Percentiles rank a stretch among this genome's conserved stretches.
Conservation (phyloP, 2,329 filamentous ascomycete species). For the Simplicillium aogashimaense region DNA sequence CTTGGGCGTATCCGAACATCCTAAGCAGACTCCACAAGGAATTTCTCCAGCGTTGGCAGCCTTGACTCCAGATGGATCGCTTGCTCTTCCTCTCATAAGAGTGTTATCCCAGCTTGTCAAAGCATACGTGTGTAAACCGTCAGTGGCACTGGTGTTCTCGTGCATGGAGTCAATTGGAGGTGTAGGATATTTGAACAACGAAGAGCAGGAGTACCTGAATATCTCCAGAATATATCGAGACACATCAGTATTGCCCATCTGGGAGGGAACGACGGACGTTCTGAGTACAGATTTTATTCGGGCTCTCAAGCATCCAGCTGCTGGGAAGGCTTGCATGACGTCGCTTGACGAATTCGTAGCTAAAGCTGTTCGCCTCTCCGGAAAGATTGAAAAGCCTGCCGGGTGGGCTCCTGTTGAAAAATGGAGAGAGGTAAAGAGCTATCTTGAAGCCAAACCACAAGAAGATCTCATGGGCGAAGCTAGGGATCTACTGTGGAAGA, state of each 20-base stretch:
- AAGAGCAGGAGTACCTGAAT: conserved; percentile 8
- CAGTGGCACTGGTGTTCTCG: conserved; percentile 4
- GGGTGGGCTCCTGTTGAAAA: conserved; percentile 18
- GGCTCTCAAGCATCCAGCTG: conserved; percentile 33
- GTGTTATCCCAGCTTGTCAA: conserved; percentile 5
- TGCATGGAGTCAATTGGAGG: conserved; percentile 8
- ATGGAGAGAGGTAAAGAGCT: conserved; percentile 29
- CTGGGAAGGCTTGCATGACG: conserved; percentile 24
- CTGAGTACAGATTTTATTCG: conserved; percentile 30
- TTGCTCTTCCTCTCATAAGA: conserved; percentile 5
- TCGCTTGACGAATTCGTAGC: conserved; percentile 31
- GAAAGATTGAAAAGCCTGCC: conserved; percentile 11
- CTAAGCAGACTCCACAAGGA: conserved; percentile 18
- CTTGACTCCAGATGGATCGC: conserved; percentile 48
- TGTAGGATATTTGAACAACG: conserved; percentile 18
- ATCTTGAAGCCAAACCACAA: conserved; percentile 22
- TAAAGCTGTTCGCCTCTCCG: conserved; percentile 13
- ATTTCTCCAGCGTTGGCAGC: conserved; percentile 55
- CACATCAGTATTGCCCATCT: conserved; percentile 7
- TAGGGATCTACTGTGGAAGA: conserved; percentile 29
- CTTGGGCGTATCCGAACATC: conserved; percentile 7
- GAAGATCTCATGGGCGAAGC: conserved; percentile 34
- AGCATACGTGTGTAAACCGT: conserved; percentile 8
- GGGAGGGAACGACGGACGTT: conserved; percentile 10
- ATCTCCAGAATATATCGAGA: conserved; percentile 6